A percentile compares a stretch with the other conserved stretches of the same genome.
Conservation (phyloP, 192 early-diverging fungal genomes). For the Entomortierella parvispora region DNA sequence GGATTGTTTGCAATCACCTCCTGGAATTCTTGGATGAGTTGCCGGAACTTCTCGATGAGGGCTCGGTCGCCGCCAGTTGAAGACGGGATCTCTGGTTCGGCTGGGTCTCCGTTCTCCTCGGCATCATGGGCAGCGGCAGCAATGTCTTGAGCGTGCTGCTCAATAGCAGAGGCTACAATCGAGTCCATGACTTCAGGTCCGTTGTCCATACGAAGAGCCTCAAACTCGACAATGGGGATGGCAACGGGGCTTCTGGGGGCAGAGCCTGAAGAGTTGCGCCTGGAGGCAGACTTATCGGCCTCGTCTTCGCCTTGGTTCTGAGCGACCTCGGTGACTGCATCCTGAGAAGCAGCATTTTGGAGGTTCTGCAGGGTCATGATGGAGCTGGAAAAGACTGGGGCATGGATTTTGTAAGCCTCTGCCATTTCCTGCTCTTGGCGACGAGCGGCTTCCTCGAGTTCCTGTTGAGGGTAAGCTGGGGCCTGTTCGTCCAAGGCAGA, state of each 20-base stretch:
- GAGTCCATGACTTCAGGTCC: slow-evolving; percentile 39
- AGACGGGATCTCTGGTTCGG: slow-evolving; percentile 15
- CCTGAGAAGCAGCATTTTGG: neutral
- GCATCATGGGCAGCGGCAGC: slow-evolving; percentile 14
- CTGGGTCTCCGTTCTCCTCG: slow-evolving; percentile 20
- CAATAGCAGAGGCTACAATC: slow-evolving; percentile 50
- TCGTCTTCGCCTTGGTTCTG: too few relatives aligned
- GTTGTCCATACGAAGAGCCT: slow-evolving; percentile 33
- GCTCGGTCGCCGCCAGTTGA: slow-evolving; percentile 9
- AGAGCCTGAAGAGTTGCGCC: neutral
- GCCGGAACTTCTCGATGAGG: slow-evolving; percentile 44
- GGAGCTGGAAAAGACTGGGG: slow-evolving; percentile 23
- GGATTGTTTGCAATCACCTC: slow-evolving; percentile 50
- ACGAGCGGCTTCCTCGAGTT: slow-evolving; percentile 9
- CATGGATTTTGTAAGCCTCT: slow-evolving; percentile 15
- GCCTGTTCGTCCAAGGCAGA: slow-evolving; percentile 1
- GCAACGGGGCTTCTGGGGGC: slow-evolving; percentile 19
- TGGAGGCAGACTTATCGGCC: neutral
- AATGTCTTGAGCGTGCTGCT: slow-evolving; percentile 39
- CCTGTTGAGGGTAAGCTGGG: slow-evolving; percentile 14
- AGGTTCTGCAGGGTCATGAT: too few relatives aligned
- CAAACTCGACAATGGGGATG: slow-evolving; percentile 36
- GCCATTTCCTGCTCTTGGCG: slow-evolving; percentile 36
- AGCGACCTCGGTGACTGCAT: neutral
- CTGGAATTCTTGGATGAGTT: slow-evolving; percentile 44